Conservation (phyloP, 805 yeast genomes). For the Sugiyamaella floridensis region DNA sequence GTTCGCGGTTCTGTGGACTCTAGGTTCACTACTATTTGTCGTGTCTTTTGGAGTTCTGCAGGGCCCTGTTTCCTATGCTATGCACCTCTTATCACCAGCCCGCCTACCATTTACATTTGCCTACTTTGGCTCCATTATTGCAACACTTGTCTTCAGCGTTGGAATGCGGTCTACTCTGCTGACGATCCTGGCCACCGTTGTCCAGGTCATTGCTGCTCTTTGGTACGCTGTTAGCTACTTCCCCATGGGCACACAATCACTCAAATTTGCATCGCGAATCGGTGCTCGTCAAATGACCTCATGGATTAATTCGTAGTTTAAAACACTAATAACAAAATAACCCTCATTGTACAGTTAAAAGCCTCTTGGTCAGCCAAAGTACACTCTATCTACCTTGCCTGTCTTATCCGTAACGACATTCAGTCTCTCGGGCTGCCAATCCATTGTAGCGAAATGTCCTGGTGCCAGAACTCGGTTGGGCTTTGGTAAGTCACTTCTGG, state of each 20-base stretch:
- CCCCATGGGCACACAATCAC: constrained; percentile 87
- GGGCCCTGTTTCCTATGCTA: constrained; percentile 78
- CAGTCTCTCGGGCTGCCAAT: constrained; percentile 19
- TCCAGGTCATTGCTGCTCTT: constrained; percentile 79
- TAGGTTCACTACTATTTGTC: constrained; percentile 83
- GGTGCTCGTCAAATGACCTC: constrained; percentile 49
- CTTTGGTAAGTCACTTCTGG: constrained; percentile 11
- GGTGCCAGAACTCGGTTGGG: constrained; percentile 20
- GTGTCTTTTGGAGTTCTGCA: constrained; percentile 84
- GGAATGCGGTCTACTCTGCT: constrained; percentile 63
- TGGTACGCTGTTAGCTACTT: constrained; percentile 89
- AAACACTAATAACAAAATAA: neutral
- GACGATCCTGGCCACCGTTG: constrained; percentile 65
- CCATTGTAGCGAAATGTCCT: constrained; percentile 19
- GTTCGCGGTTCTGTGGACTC: constrained; percentile 79
- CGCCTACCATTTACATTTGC: constrained; percentile 74
- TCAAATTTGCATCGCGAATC: constrained; percentile 48
- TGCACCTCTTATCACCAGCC: constrained; percentile 66
- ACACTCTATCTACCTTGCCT: constrained; percentile 17
- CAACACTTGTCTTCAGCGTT: constrained; percentile 74
- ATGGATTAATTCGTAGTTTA: constrained; percentile 31
- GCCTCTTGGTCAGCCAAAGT: constrained; percentile 14
- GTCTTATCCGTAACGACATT: constrained; percentile 17
- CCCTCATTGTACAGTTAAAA: neutral
- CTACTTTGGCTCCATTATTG: constrained; percentile 70